These are phyloP conservation scores for Aureobasidium lini DNA, from an alignment of 2,329 filamentous ascomycete genomes.

Conservation along the genomic window DNA sequence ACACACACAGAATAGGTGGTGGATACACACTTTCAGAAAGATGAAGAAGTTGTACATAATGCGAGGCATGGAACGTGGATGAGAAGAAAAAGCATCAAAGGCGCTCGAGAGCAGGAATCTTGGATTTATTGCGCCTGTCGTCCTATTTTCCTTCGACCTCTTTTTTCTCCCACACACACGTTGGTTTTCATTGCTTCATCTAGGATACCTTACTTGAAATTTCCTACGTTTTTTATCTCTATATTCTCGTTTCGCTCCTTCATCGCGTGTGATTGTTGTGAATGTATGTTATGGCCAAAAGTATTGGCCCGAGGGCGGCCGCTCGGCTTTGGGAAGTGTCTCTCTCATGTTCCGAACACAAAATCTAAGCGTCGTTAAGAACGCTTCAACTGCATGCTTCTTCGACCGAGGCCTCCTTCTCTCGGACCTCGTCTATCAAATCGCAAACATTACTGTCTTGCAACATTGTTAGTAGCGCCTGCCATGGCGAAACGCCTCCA, in stretches of 20 bases:
- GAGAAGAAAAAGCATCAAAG: neutral
- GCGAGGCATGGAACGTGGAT: neutral
- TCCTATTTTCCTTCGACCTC: neutral
- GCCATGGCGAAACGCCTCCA: too few relatives aligned
- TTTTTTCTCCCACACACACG: neutral
- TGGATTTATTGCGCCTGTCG: neutral
- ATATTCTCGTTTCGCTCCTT: neutral
- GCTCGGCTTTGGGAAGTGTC: too few relatives aligned
- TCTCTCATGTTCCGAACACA: too few relatives aligned
- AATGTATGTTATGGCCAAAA: too few relatives aligned
- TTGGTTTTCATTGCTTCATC: neutral
- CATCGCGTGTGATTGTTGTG: too few relatives aligned
- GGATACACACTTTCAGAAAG: neutral
- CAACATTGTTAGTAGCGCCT: too few relatives aligned
- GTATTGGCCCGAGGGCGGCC: too few relatives aligned
- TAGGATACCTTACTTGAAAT: conserved; percentile 4
- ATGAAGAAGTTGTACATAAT: conserved; percentile 7
- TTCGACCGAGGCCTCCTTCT: too few relatives aligned
- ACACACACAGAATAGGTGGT: neutral
- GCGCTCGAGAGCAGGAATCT: conserved; percentile 9
- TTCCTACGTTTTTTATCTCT: neutral
- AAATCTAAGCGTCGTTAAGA: too few relatives aligned
- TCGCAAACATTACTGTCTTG: too few relatives aligned
- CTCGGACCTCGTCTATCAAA: too few relatives aligned
- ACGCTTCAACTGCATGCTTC: too few relatives aligned